A percentile compares a stretch with the other conserved stretches of the same genome.
These are phyloP conservation scores for Umbelopsis sp. DNA, from an alignment of 371 early-diverging fungal genomes.

Conservation along the genomic window DNA sequence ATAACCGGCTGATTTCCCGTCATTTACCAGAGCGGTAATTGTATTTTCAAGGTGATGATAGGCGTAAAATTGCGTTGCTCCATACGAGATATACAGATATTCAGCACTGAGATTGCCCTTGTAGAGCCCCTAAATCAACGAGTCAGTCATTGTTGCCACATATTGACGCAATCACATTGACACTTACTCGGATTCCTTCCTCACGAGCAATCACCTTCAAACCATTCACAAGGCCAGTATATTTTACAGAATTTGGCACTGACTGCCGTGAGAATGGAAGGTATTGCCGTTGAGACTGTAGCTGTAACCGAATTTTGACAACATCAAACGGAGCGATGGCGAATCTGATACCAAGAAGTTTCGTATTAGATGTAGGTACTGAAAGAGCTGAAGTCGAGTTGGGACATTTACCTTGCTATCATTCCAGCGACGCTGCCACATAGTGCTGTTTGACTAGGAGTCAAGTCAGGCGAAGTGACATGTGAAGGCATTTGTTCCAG, in stretches of 20 bases:
- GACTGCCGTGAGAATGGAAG: conserved; percentile 21
- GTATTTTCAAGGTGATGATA: conserved; percentile 50
- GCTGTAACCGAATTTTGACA: conserved; percentile 87
- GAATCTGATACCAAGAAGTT: conserved; percentile 34
- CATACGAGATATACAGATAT: conserved; percentile 88
- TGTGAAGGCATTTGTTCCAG: conserved; percentile 42
- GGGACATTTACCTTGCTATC: conserved; percentile 53
- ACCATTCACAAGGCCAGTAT: conserved; percentile 58
- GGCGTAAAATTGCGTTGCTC: conserved; percentile 84
- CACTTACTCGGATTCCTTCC: conserved; percentile 70
- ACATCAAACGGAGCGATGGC: conserved; percentile 92
- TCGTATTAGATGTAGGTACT: background rate
- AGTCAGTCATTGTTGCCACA: background rate
- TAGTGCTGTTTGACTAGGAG: conserved; percentile 58
- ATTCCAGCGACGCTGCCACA: conserved; percentile 76
- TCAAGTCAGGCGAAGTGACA: conserved; percentile 51
- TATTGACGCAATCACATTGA: background rate
- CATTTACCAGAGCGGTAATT: conserved; percentile 16
- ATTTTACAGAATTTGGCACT: conserved; percentile 41
- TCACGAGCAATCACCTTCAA: conserved; percentile 64
- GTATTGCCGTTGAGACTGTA: conserved; percentile 46
- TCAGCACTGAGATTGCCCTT: conserved; percentile 94
- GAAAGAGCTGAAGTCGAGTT: background rate
- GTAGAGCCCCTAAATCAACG: conserved; percentile 72
- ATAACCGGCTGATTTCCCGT: background rate